Base-by-base conservation (phyloP, 345 rosid genomes). In the Arabidopsis suecica region DNA sequence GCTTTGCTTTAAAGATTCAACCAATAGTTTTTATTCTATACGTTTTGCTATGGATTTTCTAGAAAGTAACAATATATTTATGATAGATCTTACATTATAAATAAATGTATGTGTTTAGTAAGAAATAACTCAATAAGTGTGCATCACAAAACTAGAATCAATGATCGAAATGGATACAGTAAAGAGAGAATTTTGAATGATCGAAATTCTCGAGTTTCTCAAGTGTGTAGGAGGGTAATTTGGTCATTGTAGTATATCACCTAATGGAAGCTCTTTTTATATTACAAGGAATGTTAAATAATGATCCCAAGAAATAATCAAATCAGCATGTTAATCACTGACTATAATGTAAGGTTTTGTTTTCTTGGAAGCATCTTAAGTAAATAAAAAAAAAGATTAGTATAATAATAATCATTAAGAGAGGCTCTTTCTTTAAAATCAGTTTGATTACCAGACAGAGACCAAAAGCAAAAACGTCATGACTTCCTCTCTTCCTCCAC, bases 401-500 rank as follows among this genome's bases (percentile, higher is more conserved):
- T 20, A 2, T 33, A 48, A 65, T 30, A 16, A 16, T 9, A 4
- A 5, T 58, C 2, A 48, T 28, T 20, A 12, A 5, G 44, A 20
- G n/a, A 18, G 10, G 28, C 49, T 44, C 48, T 11, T 65, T 44
- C 10, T 16, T 18, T 38, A 6, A 6, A 32, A 48, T 49, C 45
- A 67, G 61, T 50, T 67, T 6, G 55, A 53, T 61, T 2, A 68
- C 57, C 69, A 30, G 18, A 61, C 78, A 38, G 14, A 16, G 67
- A 74, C 72, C 51, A 42, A 41, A 14, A 3, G 9, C 10, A 10
- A 18, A 10, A 22, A 6, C 23, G 62, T 55, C 69, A 89, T 85
- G 93, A 79, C 87, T 77, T 41, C 88, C 47, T 63, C 80, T 61
- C 32, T 42, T 47, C 37, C 74, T 32, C 60, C 74, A 69, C 65